Percentiles rank a stretch among this genome's conserved stretches.
Conservation (phyloP, 768 basidiomycete species). For the Pholiota conissans region DNA sequence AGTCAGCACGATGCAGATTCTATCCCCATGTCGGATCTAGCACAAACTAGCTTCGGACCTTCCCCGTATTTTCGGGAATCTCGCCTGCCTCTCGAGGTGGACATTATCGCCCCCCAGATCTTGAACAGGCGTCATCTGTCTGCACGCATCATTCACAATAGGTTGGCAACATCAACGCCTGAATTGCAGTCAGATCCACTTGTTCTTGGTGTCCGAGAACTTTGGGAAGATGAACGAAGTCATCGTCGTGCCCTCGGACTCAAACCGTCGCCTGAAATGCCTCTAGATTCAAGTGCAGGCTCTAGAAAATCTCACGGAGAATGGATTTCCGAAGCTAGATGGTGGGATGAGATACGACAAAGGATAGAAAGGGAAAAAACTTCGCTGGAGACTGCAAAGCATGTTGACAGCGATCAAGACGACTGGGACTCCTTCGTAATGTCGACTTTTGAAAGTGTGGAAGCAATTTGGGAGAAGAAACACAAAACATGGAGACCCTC, state of each 20-base stretch:
- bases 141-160: slow-evolving; percentile 62
- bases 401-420: slow-evolving; percentile 2
- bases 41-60: slow-evolving; percentile 31
- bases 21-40: slow-evolving; percentile 14
- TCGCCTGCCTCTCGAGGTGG: slow-evolving; percentile 76
- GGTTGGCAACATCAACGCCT: slow-evolving; percentile 66
- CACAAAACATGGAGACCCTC: slow-evolving; percentile 59
- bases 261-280: slow-evolving; percentile 70
- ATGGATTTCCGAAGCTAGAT: slow-evolving; percentile 74
- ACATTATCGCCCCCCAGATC: slow-evolving; percentile 79
- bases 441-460: slow-evolving; percentile 89
- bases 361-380: slow-evolving; percentile 53
- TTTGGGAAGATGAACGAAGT: slow-evolving; percentile 95
- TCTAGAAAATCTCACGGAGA: slow-evolving; percentile 55
- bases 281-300: slow-evolving; percentile 66
- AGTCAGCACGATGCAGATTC: slow-evolving; percentile 32
- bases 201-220: slow-evolving; percentile 84
- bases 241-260: slow-evolving; percentile 69
- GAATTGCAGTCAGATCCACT: slow-evolving; percentile 64
- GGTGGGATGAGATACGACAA: slow-evolving; percentile 71
- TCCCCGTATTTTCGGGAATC: slow-evolving; percentile 71
- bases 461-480: slow-evolving; percentile 77
- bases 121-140: slow-evolving; percentile 73
- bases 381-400: slow-evolving; percentile 14
- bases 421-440: slow-evolving; percentile 76